Base-by-base conservation (phyloP, 164 flowering plant species). In the Umbellularia californica region DNA sequence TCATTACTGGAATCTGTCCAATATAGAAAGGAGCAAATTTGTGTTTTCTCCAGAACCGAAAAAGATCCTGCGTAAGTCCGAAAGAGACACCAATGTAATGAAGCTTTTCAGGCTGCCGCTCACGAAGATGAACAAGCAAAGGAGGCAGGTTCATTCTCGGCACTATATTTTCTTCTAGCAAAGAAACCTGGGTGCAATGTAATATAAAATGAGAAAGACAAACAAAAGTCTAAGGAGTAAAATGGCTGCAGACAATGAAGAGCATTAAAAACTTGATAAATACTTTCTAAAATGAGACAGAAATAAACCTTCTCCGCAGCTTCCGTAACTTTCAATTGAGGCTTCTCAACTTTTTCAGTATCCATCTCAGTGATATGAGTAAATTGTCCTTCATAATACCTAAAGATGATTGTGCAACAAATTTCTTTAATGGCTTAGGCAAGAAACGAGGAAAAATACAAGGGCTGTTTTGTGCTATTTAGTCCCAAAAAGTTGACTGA, bases 1-100 rank as follows among this genome's bases (percentile, higher is more conserved):
- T 79, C 83, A 80, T 86, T 80, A 94, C 98, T 81, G 88, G 90
- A 80, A 85, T 86, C 67, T 87, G 91, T 76, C 92, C 83, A 79
- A 96, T 86, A 78, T 88, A 94, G 81, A 96, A 96, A 11, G 99
- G 99, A 79, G 85, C 90, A 85, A 96, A 96, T 74, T 88, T 89
- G 75, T 84, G 97, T 77, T 79, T 92, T 77, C 84, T 88, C 99
- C 99, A 96, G 79, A 96, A 96, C 64, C 94, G 89, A 67, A 89
- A 89, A 47, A 96, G 93, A 79, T 89, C 95, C 75, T 80, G 81
- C 10, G 98, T 96, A n/a, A 96, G 89, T 69, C 99, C 99, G 84
- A 94, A 96, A 23, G 99, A 96, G 71, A 94, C 99, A 81, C 97
- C 97, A 82, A 96, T 63, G 65, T 90, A 96, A 78, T 96, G 97